These are phyloP conservation scores for Agroathelia rolfsii DNA, from an alignment of 1,284 basidiomycete genomes.

Conservation along the genomic window DNA sequence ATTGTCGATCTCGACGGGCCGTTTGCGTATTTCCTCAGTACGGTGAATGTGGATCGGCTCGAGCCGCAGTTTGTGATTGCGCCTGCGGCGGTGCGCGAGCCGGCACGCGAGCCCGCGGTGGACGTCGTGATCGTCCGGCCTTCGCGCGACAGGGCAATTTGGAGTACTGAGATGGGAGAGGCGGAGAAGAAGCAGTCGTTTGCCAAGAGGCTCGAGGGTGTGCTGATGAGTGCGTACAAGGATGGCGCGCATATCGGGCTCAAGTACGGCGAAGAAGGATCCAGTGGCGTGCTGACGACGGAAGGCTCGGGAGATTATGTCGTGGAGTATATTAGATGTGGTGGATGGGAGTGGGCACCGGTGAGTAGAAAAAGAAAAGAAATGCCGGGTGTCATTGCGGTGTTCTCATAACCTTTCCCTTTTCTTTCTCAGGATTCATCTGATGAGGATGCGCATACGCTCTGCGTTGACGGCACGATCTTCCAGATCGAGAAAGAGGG, in stretches of 20 bases:
- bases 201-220: constrained; percentile 34
- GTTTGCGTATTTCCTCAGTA: constrained; percentile 79
- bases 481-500: constrained; percentile 47
- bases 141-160: constrained; percentile 56
- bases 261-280: constrained; percentile 40
- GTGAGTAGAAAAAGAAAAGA: too few relatives aligned
- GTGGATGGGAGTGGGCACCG: constrained; percentile 80
- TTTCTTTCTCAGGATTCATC: constrained; percentile 41
- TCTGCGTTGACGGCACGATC: constrained; percentile 72
- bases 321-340: constrained; percentile 76
- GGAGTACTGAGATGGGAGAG: constrained; percentile 31
- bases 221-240: constrained; percentile 61
- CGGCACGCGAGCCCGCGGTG: constrained; percentile 37
- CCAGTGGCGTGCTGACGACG: constrained; percentile 33
- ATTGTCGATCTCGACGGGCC: constrained; percentile 55
- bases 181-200: constrained; percentile 33
- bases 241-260: constrained; percentile 62
- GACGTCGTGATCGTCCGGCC: constrained; percentile 85
- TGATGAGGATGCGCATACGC: constrained; percentile 49
- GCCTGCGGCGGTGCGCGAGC: constrained; percentile 24
- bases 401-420: too few relatives aligned
- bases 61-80: constrained; percentile 71
- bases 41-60: constrained; percentile 74
- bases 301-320: constrained; percentile 42
- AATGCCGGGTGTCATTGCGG: too few relatives aligned